Percentiles rank a stretch among this genome's conserved stretches.
phyloP scores from a whole-genome alignment of 495 filamentous ascomycete species.

The Margaritispora aquatica region DNA sequence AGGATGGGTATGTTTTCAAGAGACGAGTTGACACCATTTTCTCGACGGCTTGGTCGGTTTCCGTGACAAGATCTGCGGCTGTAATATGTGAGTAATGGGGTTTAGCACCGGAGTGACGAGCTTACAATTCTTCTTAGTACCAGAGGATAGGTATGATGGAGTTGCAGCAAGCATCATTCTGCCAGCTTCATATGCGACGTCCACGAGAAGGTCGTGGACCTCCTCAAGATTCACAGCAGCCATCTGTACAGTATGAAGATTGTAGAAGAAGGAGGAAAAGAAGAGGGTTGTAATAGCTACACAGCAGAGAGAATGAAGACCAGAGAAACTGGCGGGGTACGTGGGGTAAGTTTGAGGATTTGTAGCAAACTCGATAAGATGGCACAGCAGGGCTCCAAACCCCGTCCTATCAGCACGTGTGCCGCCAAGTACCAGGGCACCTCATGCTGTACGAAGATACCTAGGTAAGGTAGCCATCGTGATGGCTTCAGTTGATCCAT shows the following conservation, averaged over 20 bases:
- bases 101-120: conserved; percentile 17
- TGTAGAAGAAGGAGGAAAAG: neutral
- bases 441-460: neutral
- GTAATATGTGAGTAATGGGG: conserved; percentile 15
- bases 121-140: conserved; percentile 82
- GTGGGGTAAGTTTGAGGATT: neutral
- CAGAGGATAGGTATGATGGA: conserved; percentile 54
- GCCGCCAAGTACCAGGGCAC: neutral
- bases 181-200: conserved; percentile 71
- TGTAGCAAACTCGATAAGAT: neutral
- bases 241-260: conserved; percentile 26
- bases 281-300: neutral
- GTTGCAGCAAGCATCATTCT: conserved; percentile 73
- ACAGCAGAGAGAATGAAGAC: no score
- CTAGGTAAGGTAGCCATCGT: neutral
- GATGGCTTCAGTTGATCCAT: no score
- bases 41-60: conserved; percentile 81
- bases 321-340: neutral
- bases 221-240: conserved; percentile 60
- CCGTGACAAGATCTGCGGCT: conserved; percentile 82
- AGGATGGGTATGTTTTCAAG: conserved; percentile 56
- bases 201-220: conserved; percentile 73
- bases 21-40: conserved; percentile 63
- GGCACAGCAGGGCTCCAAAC: neutral
- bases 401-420: neutral